These are phyloP conservation scores for Talaromyces funiculosus DNA, from an alignment of 2,329 filamentous ascomycete species.

Conservation along the genomic window DNA sequence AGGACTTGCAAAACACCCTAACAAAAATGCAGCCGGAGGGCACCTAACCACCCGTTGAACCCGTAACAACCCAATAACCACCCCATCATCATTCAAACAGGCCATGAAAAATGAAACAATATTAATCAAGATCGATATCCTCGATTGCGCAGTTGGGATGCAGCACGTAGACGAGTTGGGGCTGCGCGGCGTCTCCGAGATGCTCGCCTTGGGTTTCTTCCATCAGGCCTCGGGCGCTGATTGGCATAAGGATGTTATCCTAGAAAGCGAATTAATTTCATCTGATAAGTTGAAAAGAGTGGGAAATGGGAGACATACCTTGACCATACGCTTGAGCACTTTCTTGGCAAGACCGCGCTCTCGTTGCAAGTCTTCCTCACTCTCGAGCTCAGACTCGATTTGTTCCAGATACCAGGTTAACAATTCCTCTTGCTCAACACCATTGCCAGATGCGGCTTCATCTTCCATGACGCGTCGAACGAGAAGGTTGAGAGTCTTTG, in stretches of 20 bases:
- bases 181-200: slow-evolving; percentile 32
- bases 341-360: slow-evolving; percentile 71
- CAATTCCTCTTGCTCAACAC: slow-evolving; percentile 76
- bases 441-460: slow-evolving; percentile 68
- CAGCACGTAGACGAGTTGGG: slow-evolving; percentile 70
- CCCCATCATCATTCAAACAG: not conserved
- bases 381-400: slow-evolving; percentile 74
- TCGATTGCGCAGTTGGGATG: slow-evolving; percentile 93
- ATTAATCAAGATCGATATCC: slow-evolving; percentile 25
- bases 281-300: slow-evolving; percentile 1
- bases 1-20: not conserved
- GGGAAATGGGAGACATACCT: slow-evolving; percentile 55
- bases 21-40: not conserved
- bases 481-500: slow-evolving; percentile 79
- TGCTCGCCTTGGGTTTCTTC: slow-evolving; percentile 60
- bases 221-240: slow-evolving; percentile 80
- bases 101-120: not conserved
- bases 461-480: slow-evolving; percentile 79
- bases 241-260: slow-evolving; percentile 57
- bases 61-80: not conserved
- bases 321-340: slow-evolving; percentile 93
- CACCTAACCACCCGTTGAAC: not conserved
- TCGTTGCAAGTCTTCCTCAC: slow-evolving; percentile 71
- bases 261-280: slow-evolving; percentile 21
- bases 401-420: slow-evolving; percentile 89